phyloP scores from a whole-genome alignment of 441 rosid genomes.

The Populus hybrid region DNA sequence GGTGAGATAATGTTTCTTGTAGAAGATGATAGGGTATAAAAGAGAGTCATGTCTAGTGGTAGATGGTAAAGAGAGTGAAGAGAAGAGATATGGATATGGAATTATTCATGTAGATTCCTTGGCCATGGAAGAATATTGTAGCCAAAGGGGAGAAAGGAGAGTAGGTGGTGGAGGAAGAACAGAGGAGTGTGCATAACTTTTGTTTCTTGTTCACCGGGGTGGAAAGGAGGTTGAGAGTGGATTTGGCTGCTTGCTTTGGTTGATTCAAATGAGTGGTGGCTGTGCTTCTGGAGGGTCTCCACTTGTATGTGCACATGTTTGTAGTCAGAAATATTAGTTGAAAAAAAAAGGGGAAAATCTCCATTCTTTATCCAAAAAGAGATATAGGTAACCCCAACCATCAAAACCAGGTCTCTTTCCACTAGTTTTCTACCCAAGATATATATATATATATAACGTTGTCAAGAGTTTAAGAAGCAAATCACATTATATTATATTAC shows the following conservation, averaged over 20 bases:
- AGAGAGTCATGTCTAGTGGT: conserved; percentile 55
- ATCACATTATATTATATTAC: too few species aligned
- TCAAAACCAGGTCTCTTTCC: background rate
- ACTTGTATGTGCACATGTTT: conserved; percentile 7
- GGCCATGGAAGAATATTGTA: conserved; percentile 45
- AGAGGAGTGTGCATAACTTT: conserved; percentile 26
- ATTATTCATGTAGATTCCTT: conserved; percentile 35
- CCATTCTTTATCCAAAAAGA: background rate
- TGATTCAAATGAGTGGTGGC: conserved; percentile 52
- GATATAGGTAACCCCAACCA: background rate
- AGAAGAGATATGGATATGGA: conserved; percentile 20
- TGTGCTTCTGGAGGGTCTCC: conserved; percentile 26
- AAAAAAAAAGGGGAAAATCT: background rate
- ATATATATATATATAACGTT: too few species aligned
- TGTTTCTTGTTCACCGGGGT: conserved; percentile 7
- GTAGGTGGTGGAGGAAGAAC: conserved; percentile 33
- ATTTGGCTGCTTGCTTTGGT: conserved; percentile 37
- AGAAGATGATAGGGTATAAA: conserved; percentile 52
- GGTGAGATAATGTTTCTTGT: conserved; percentile 46
- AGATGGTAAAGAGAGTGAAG: background rate
- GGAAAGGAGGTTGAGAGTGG: conserved; percentile 28
- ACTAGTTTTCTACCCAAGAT: too few species aligned
- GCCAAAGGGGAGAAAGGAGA: conserved; percentile 19
- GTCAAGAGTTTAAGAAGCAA: too few species aligned
- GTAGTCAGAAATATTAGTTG: background rate